A percentile compares a stretch with the other conserved stretches of the same genome.
These are phyloP conservation scores for Linanthus parryae DNA, from an alignment of 148 eudicot species.

Conservation along the genomic window DNA sequence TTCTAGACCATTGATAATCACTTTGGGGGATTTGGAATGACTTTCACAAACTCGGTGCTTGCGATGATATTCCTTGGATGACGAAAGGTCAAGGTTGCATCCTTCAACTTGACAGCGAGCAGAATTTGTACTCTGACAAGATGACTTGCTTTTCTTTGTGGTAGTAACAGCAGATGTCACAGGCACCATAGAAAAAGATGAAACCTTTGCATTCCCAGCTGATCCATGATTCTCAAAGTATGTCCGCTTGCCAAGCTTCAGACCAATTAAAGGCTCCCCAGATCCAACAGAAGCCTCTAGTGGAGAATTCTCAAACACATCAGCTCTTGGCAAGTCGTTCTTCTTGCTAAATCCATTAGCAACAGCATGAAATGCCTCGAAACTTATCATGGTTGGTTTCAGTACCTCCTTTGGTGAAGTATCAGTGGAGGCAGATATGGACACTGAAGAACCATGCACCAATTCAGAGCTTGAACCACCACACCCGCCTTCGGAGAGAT, in stretches of 20 bases:
- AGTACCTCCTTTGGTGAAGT: slow-evolving; percentile 46
- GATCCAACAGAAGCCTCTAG: slow-evolving; percentile 58
- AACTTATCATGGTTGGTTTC: slow-evolving; percentile 30
- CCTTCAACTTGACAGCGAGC: slow-evolving; percentile 86
- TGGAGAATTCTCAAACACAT: slow-evolving; percentile 35
- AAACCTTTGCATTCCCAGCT: slow-evolving; percentile 31
- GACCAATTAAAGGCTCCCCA: slow-evolving; percentile 70
- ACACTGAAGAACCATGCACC: slow-evolving; percentile 58
- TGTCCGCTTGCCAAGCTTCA: slow-evolving; percentile 81
- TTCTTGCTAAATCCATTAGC: slow-evolving; percentile 35
- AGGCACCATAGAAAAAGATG: slow-evolving; percentile 26
- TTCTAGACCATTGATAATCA: slow-evolving; percentile 65
- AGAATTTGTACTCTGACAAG: slow-evolving; percentile 28
- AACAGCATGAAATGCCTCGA: slow-evolving; percentile 36
- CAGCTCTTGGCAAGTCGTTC: slow-evolving; percentile 29
- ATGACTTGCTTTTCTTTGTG: slow-evolving; percentile 46
- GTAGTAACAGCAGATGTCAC: slow-evolving; percentile 25
- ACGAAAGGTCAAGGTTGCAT: slow-evolving; percentile 74
- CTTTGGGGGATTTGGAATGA: slow-evolving; percentile 78
- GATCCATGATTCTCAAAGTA: slow-evolving; percentile 57
- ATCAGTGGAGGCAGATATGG: slow-evolving; percentile 69
- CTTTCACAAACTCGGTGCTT: slow-evolving; percentile 80
- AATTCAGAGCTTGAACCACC: slow-evolving; percentile 55
- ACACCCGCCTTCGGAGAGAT: slow-evolving; percentile 48
- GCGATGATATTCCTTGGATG: slow-evolving; percentile 82